Conservation (phyloP, 2,329 filamentous ascomycete genomes). For the Calonectria pseudoturangicola region DNA sequence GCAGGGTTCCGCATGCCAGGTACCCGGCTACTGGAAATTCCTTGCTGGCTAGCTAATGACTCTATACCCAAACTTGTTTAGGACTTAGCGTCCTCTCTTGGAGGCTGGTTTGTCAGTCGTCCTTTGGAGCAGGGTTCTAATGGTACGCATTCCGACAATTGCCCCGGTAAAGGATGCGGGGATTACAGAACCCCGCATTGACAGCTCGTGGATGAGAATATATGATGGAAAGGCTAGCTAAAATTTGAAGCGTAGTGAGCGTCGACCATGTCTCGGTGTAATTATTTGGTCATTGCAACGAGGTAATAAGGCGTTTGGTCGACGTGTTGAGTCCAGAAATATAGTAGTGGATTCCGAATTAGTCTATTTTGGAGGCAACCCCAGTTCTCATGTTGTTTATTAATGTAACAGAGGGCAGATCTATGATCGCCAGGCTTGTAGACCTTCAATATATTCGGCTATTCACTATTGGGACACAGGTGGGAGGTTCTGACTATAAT, state of each 20-base stretch:
- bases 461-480: too few relatives aligned
- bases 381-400: background rate
- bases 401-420: background rate
- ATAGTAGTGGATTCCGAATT: background rate
- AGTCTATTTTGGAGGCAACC: background rate
- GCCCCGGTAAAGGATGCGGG: slow-evolving; percentile 9
- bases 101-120: background rate
- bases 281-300: too few relatives aligned
- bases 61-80: background rate
- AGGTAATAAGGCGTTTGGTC: too few relatives aligned
- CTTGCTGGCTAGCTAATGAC: background rate
- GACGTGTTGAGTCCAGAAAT: too few relatives aligned
- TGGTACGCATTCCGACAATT: background rate
- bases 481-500: too few relatives aligned
- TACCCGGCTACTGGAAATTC: slow-evolving; percentile 3
- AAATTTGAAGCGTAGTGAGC: background rate
- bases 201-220: background rate
- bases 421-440: background rate
- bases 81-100: background rate
- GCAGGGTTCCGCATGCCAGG: slow-evolving; percentile 4
- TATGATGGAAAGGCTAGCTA: background rate
- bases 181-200: background rate
- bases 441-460: background rate
- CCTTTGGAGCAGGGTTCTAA: background rate
- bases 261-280: too few relatives aligned